A percentile compares a stretch with the other conserved stretches of the same genome.
Evolutionary conservation across 331 rosid species (phyloP).

Genomic region (Acacia pycnantha): DNA sequence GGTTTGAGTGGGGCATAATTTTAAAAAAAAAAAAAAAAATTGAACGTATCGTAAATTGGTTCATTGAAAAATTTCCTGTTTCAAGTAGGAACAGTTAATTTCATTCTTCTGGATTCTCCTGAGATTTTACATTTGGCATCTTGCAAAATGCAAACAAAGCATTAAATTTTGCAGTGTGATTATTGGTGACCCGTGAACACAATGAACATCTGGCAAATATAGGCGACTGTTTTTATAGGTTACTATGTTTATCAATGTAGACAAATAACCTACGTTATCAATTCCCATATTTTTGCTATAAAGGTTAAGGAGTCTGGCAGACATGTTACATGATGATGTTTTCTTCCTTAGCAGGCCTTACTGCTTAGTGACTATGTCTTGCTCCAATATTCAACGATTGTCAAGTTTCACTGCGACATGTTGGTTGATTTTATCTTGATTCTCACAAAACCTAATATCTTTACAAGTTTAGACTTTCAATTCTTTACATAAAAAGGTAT

Average conservation of each 20-base stretch:
- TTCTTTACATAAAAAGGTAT: not conserved
- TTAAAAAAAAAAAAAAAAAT: too few species aligned
- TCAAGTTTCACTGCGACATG: not conserved
- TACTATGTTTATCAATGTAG: not conserved
- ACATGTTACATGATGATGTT: not conserved
- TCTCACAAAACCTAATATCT: not conserved
- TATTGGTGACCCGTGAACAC: not conserved
- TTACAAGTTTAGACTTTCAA: not conserved
- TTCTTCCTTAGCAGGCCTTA: not conserved
- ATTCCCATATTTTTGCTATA: not conserved
- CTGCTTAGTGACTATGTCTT: not conserved
- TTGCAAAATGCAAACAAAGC: not conserved
- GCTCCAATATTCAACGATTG: not conserved
- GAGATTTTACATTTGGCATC: not conserved
- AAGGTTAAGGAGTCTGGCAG: not conserved
- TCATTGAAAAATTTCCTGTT: not conserved
- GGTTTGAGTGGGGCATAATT: not conserved
- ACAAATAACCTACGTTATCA: not conserved
- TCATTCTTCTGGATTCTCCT: not conserved
- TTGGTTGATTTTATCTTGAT: not conserved
- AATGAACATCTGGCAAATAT: not conserved
- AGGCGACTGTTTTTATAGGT: not conserved
- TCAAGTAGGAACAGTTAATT: not conserved
- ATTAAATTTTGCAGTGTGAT: not conserved
- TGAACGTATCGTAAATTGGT: not conserved